phyloP scores from a whole-genome alignment of 2,329 filamentous ascomycete genomes.

The Neocucurbitaria cava region DNA sequence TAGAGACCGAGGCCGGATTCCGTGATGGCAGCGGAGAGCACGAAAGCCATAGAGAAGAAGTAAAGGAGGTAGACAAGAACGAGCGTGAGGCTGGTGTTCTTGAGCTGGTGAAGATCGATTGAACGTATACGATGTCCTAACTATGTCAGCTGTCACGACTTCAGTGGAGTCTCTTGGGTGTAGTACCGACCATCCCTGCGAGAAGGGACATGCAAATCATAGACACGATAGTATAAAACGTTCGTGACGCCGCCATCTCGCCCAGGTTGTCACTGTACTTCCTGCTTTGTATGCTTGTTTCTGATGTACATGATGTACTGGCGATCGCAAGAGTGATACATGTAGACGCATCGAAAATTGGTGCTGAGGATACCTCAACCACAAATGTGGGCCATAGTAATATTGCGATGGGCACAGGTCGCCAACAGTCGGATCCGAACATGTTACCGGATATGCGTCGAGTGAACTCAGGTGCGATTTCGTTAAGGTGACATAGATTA shows the following conservation, averaged over 20 bases:
- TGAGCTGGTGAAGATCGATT: constrained; percentile 1
- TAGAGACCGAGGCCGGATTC: constrained; percentile 41
- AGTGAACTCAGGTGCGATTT: not conserved
- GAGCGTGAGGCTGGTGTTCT: constrained; percentile 22
- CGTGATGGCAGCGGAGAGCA: constrained; percentile 42
- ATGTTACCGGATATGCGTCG: not conserved
- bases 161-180: not conserved
- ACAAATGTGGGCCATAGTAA: not conserved
- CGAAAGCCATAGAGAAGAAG: constrained; percentile 44
- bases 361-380: not conserved
- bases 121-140: constrained; percentile 26
- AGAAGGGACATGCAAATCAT: constrained; percentile 38
- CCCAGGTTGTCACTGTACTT: not conserved
- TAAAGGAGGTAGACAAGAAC: constrained; percentile 46
- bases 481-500: not conserved
- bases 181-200: constrained; percentile 30
- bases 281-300: not conserved
- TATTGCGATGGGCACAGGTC: not conserved
- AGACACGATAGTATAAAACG: constrained; percentile 20
- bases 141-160: not conserved
- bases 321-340: not conserved
- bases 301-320: too few species aligned
- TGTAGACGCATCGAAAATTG: not conserved
- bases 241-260: constrained; percentile 14
- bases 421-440: not conserved